These are phyloP conservation scores for Mytilinidion resinicola DNA, from an alignment of 495 filamentous ascomycete species.

Conservation along the genomic window DNA sequence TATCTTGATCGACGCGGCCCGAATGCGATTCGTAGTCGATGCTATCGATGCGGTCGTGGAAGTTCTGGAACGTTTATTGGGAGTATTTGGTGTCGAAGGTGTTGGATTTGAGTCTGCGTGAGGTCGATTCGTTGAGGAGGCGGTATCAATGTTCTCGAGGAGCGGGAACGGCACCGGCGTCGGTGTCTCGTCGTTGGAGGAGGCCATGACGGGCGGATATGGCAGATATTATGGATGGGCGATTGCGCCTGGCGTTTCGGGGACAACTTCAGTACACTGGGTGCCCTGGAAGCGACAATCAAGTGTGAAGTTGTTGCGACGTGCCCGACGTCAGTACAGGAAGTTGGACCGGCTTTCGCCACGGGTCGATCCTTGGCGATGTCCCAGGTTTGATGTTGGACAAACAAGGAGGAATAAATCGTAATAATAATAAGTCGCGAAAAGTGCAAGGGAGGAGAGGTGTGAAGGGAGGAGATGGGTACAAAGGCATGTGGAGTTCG, in stretches of 20 bases:
- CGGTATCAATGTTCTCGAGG: neutral
- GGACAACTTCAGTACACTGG: neutral
- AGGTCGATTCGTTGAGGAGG: neutral
- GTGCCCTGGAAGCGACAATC: neutral
- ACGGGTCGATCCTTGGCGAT: too few species aligned
- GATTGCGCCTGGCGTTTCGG: constrained; percentile 11
- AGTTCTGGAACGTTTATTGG: constrained; percentile 15
- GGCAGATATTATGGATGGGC: neutral
- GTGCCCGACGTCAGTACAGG: too few species aligned
- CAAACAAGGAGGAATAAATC: too few species aligned
- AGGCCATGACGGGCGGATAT: constrained; percentile 8
- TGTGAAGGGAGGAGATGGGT: too few species aligned
- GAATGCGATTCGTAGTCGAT: constrained; percentile 27
- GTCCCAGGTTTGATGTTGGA: too few species aligned
- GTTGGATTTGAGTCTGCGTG: neutral
- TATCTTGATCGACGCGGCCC: constrained; percentile 42
- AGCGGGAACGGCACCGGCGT: constrained; percentile 19
- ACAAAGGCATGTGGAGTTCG: too few species aligned
- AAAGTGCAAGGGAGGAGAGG: too few species aligned
- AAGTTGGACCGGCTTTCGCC: too few species aligned
- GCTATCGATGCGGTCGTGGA: constrained; percentile 28
- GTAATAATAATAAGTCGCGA: too few species aligned
- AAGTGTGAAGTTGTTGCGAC: too few species aligned
- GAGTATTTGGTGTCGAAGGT: constrained; percentile 2
- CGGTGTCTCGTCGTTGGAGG: constrained; percentile 4